Evolutionary conservation across 345 rosid genomes (phyloP).

Genomic region (Populus alba): DNA sequence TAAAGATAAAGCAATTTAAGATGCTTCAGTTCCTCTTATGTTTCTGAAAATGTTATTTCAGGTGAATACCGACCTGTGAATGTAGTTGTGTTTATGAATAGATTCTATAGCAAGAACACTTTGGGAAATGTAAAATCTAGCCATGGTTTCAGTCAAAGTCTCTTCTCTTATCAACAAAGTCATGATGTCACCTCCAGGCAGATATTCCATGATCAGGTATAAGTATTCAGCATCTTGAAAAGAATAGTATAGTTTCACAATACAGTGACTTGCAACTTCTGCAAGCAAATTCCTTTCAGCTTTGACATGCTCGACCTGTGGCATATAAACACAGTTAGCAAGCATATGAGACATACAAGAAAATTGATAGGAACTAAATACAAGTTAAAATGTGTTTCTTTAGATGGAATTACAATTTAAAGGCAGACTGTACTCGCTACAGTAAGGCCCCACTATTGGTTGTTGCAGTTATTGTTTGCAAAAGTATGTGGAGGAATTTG

Average conservation of each 20-base stretch:
- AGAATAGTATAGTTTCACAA: slow-evolving; percentile 87
- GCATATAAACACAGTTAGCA: slow-evolving; percentile 1
- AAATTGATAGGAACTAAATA: background rate
- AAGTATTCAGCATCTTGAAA: slow-evolving; percentile 82
- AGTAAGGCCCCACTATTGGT: too few species aligned
- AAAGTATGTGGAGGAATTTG: too few species aligned
- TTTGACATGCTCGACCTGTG: slow-evolving; percentile 86
- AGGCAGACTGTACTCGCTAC: background rate
- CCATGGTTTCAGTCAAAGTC: slow-evolving; percentile 86
- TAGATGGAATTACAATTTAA: background rate
- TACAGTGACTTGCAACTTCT: slow-evolving; percentile 84
- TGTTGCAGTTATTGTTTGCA: background rate
- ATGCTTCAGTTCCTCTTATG: background rate
- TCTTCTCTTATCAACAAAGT: slow-evolving; percentile 91
- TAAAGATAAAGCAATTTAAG: slow-evolving; percentile 5
- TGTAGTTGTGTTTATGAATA: slow-evolving; percentile 84
- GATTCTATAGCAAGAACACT: slow-evolving; percentile 89
- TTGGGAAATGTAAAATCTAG: slow-evolving; percentile 88
- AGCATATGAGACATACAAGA: background rate
- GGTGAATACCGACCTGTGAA: slow-evolving; percentile 66
- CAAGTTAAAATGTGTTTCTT: background rate
- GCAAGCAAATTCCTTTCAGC: slow-evolving; percentile 97
- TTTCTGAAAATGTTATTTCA: background rate
- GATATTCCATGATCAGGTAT: slow-evolving; percentile 88
- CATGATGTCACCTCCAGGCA: slow-evolving; percentile 96